Evolutionary conservation across 2,329 filamentous ascomycete genomes (phyloP).

Genomic region (Neonectria sp.): DNA sequence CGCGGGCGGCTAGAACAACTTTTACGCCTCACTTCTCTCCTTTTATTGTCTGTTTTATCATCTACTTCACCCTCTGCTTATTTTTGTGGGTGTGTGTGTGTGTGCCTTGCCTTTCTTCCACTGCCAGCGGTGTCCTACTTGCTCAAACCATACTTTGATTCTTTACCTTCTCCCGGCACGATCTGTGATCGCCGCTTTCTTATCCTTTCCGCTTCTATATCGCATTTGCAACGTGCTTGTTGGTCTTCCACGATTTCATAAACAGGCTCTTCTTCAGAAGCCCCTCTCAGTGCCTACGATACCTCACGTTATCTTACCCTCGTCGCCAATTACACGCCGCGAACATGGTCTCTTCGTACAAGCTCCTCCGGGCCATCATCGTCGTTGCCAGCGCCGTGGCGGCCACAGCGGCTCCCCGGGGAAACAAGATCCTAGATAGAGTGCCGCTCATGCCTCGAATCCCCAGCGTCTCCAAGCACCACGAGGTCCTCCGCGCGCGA

Average conservation of each 20-base stretch:
- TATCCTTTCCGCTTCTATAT: slow-evolving; percentile 1
- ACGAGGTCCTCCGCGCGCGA: slow-evolving; percentile 61
- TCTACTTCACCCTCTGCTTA: neutral
- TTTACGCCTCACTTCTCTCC: neutral
- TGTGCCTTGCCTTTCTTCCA: slow-evolving; percentile 3
- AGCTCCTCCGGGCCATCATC: slow-evolving; percentile 51
- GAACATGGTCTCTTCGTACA: slow-evolving; percentile 52
- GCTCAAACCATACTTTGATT: neutral
- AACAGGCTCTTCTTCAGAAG: no score
- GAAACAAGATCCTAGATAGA: slow-evolving; percentile 42
- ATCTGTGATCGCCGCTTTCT: slow-evolving; percentile 26
- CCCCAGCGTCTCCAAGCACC: slow-evolving; percentile 58
- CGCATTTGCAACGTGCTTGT: neutral
- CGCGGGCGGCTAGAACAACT: slow-evolving; percentile 5
- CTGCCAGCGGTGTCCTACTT: slow-evolving; percentile 13
- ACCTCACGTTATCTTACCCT: neutral
- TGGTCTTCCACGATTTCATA: neutral
- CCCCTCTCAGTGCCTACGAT: neutral
- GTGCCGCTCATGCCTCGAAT: slow-evolving; percentile 50
- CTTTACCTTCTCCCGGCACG: slow-evolving; percentile 1
- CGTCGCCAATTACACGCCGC: neutral
- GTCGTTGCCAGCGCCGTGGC: slow-evolving; percentile 50
- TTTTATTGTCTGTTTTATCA: neutral
- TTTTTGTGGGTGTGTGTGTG: neutral
- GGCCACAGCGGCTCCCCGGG: slow-evolving; percentile 51